Evolutionary conservation across 2,329 filamentous ascomycete species (phyloP).

Genomic region (Colletotrichum tofieldiae): DNA sequence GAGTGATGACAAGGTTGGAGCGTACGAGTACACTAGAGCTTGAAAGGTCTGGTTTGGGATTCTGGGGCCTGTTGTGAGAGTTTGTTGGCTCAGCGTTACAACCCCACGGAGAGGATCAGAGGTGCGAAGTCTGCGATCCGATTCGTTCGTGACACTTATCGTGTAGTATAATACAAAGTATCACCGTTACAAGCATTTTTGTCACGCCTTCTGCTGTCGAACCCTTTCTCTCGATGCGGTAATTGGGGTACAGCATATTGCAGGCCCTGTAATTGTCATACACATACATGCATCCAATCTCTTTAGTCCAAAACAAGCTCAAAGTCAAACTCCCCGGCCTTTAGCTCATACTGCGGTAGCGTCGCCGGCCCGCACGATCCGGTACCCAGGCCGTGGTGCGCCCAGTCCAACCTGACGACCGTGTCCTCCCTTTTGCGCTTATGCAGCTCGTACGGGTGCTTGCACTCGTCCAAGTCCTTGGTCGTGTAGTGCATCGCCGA

Average conservation of each 20-base stretch:
- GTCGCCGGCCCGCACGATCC: constrained; percentile 74
- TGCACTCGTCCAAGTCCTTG: constrained; percentile 66
- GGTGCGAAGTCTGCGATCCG: fast-evolving
- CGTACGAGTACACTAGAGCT: constrained; percentile 56
- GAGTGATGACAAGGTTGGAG: constrained; percentile 49
- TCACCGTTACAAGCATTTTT: not conserved
- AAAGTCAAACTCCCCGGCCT: constrained; percentile 59
- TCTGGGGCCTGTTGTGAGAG: not conserved
- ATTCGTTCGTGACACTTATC: too few relatives aligned
- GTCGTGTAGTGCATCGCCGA: constrained; percentile 70
- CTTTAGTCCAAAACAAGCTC: constrained; percentile 61
- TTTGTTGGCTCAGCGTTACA: not conserved
- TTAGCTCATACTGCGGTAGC: constrained; percentile 63
- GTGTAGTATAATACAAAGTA: constrained; percentile 7
- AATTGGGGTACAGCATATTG: constrained; percentile 15
- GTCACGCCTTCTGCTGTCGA: too few relatives aligned
- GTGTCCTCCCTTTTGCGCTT: constrained; percentile 65
- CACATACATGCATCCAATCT: not conserved
- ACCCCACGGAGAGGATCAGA: not conserved
- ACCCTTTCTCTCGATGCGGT: too few relatives aligned
- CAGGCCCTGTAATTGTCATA: not conserved
- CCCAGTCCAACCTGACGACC: constrained; percentile 72
- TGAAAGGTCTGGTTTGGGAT: constrained; percentile 42
- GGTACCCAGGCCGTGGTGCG: constrained; percentile 75
- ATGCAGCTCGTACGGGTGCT: constrained; percentile 74